Evolutionary conservation across 78 protist species (phyloP).

Genomic region (Anaeramoeba ignava): DNA sequence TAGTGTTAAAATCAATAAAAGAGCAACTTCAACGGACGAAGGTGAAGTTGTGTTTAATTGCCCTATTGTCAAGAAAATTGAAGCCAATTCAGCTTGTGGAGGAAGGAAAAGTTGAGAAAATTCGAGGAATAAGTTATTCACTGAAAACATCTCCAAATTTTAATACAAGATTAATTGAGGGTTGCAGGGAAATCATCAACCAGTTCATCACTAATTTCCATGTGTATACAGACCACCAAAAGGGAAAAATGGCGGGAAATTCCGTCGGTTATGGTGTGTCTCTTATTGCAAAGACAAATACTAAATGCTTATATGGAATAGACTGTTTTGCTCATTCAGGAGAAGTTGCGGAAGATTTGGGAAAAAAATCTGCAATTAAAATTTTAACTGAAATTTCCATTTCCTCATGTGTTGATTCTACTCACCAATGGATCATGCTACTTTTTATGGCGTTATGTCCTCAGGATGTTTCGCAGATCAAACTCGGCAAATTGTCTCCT

Average conservation of each 20-base stretch:
- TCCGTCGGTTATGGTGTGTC: conserved; percentile 70
- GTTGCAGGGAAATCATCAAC: conserved; percentile 47
- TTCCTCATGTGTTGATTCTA: conserved; percentile 72
- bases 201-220: conserved; percentile 70
- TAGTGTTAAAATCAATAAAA: conserved; percentile 16
- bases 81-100: conserved; percentile 45
- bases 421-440: conserved; percentile 56
- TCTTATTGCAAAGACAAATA: conserved; percentile 74
- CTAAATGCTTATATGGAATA: conserved; percentile 45
- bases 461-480: conserved; percentile 71
- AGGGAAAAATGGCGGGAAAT: conserved; percentile 59
- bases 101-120: conserved; percentile 60
- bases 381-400: neutral
- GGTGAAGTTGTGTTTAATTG: conserved; percentile 66
- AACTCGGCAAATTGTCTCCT: conserved; percentile 54
- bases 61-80: conserved; percentile 46
- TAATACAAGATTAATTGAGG: conserved; percentile 51
- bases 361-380: conserved; percentile 7
- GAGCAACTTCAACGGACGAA: conserved; percentile 84
- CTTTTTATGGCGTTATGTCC: conserved; percentile 70
- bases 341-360: conserved; percentile 64
- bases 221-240: conserved; percentile 72
- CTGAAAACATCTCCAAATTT: conserved; percentile 65
- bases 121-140: conserved; percentile 74
- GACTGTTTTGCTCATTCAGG: conserved; percentile 43